These are phyloP conservation scores for Paramecium tetraurelia DNA, from an alignment of 73 alveolate species.

Conservation along the genomic window DNA sequence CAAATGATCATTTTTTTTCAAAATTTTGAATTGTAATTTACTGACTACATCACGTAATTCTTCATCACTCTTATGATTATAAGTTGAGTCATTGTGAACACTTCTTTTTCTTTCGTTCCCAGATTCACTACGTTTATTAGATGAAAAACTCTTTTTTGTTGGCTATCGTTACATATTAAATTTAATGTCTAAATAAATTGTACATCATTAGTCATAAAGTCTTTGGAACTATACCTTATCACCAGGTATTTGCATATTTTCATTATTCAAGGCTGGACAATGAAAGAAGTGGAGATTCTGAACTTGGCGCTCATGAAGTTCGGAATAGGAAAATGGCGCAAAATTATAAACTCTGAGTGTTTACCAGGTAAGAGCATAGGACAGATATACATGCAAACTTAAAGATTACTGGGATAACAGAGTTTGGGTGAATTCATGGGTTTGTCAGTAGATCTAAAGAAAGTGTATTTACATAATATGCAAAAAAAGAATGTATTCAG, in stretches of 20 bases:
- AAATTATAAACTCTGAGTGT: conserved; percentile 72
- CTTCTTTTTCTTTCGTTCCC: conserved; percentile 42
- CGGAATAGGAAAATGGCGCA: conserved; percentile 81
- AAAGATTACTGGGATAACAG: conserved; percentile 76
- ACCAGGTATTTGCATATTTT: conserved; percentile 46
- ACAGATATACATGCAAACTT: conserved; percentile 68
- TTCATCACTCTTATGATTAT: neutral
- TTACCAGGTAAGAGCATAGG: conserved; percentile 76
- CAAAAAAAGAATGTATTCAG: conserved; percentile 65
- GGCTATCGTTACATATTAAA: conserved; percentile 40
- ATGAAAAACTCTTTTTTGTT: conserved; percentile 41
- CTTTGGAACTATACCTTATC: conserved; percentile 73
- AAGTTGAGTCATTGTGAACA: conserved; percentile 4
- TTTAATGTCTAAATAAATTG: conserved; percentile 16
- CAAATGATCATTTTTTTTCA: conserved; percentile 33
- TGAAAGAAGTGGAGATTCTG: conserved; percentile 73
- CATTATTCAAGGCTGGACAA: conserved; percentile 65
- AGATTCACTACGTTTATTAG: conserved; percentile 19
- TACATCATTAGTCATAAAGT: conserved; percentile 50
- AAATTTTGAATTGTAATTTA: conserved; percentile 4
- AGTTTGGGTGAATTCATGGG: conserved; percentile 80
- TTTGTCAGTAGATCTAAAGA: conserved; percentile 64
- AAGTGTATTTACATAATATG: conserved; percentile 65
- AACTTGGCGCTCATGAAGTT: conserved; percentile 76
- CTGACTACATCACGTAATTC: conserved; percentile 3